Evolutionary conservation across 176 grass and related monocot species (phyloP), one percentile per base, ranked within the genome.

Genomic region (Microstegium vimineum): DNA sequence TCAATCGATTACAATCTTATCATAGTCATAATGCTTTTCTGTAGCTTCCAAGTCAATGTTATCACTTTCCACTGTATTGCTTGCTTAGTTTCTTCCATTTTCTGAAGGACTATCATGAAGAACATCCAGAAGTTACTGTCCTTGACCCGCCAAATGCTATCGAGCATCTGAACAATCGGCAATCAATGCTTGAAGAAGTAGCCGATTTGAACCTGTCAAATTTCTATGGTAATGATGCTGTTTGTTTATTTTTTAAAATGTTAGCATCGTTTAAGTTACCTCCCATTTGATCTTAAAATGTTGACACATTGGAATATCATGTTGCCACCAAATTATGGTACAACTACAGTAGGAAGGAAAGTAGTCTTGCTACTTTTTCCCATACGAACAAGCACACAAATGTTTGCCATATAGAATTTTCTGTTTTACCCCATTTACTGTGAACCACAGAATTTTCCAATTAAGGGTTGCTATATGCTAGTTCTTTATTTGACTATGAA

Each of bases 141-240:
- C 90, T 98, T 57, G 95, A 98, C 28, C 95, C 92, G 34, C 95
- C 95, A 36, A 88, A 87, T 89, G 92, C 95, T 33, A 98, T 98
- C 46, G 34, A 82, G 76, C 92, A 91, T 73, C 81, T 97, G 66
- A 82, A 90, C 28, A 97, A 97, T 89, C 90, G 95, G 42, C 88
- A 97, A 73, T 97, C 92, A 1, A 94, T 98, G 95, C 95, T 98
- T 69, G 85, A 92, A 79, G 92, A 93, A 87, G 92, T 98, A 35
- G 86, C 92, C 56, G 81, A 92, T 81, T 77, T 98, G 85, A 94
- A 94, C 75, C 26, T 98, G 41, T 92, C 92, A 3, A 87, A 89
- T 77, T 94, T 89, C 49, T 85, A 92, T 75, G 95, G 92, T 98
- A 93, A 87, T 36, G 13, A 20, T 6, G 8, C 23, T 10, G 14